Conservation (phyloP, 2,329 filamentous ascomycete genomes). For the Clarireedia paspali region DNA sequence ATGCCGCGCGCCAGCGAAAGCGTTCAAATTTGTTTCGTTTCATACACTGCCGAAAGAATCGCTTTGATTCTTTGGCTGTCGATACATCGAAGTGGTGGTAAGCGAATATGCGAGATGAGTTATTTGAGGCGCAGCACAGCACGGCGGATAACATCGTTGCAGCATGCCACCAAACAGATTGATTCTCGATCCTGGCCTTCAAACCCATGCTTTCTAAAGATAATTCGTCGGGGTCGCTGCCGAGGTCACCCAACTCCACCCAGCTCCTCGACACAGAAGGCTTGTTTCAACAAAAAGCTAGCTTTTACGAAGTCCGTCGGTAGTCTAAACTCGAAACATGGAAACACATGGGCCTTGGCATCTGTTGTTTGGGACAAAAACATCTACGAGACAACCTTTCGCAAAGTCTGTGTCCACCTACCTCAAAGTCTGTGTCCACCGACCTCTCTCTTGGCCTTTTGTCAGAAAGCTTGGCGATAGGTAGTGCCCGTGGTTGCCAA, state of each 20-base stretch:
- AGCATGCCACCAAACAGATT: no score
- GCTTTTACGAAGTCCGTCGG: background rate
- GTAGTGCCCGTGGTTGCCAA: background rate
- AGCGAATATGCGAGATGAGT: background rate
- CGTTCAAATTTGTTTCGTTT: constrained; percentile 1
- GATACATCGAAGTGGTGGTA: background rate
- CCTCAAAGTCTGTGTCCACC: background rate
- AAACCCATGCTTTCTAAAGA: background rate
- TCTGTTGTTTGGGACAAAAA: background rate
- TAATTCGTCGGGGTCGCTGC: background rate
- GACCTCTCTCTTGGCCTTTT: background rate
- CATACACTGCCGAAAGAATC: background rate
- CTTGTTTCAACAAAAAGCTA: background rate
- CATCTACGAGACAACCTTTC: background rate
- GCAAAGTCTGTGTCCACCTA: background rate
- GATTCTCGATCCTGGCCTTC: background rate
- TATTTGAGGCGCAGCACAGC: background rate
- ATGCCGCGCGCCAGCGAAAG: constrained; percentile 2
- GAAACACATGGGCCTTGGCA: background rate
- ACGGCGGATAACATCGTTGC: no score
- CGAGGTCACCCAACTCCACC: background rate
- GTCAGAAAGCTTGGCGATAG: constrained; percentile 2
- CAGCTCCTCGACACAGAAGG: background rate
- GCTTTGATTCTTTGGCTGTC: background rate
- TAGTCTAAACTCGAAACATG: background rate